phyloP scores from a whole-genome alignment of 345 rosid genomes.

The Odontarrhena argentea region DNA sequence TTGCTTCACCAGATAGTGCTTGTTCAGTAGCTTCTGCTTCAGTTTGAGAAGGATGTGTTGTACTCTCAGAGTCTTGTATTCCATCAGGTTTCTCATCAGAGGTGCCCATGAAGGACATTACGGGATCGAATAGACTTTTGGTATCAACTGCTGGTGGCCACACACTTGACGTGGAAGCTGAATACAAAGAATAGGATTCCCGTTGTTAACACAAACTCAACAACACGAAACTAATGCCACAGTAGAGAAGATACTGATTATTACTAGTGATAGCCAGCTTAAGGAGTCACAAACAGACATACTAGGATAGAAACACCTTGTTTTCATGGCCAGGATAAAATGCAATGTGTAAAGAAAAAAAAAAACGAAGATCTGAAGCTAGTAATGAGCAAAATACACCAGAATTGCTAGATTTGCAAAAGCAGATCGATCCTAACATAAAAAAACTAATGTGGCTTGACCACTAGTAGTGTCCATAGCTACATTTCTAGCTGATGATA shows the following conservation, averaged over 20 bases:
- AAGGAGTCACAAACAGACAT: background rate
- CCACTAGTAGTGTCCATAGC: background rate
- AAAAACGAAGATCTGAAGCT: too few species aligned
- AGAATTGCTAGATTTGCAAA: conserved; percentile 13
- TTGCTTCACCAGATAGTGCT: conserved; percentile 48
- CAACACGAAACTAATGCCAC: conserved; percentile 7
- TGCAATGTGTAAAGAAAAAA: background rate
- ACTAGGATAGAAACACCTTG: conserved; percentile 5
- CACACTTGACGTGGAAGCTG: conserved; percentile 54
- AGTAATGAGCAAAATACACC: background rate
- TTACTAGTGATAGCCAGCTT: background rate
- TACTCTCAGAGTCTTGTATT: conserved; percentile 46
- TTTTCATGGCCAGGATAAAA: conserved; percentile 10
- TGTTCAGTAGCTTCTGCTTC: conserved; percentile 43
- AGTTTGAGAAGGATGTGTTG: conserved; percentile 37
- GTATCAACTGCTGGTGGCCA: conserved; percentile 62
- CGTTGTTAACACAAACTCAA: conserved; percentile 16
- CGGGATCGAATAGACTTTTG: conserved; percentile 59
- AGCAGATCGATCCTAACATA: conserved; percentile 12
- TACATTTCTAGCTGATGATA: background rate
- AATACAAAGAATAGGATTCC: background rate
- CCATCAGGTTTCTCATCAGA: conserved; percentile 53
- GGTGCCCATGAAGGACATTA: conserved; percentile 77
- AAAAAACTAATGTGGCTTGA: conserved; percentile 7
- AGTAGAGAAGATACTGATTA: background rate